These are phyloP conservation scores for Nemania sp. DNA, from an alignment of 2,329 filamentous ascomycete species.

Conservation along the genomic window DNA sequence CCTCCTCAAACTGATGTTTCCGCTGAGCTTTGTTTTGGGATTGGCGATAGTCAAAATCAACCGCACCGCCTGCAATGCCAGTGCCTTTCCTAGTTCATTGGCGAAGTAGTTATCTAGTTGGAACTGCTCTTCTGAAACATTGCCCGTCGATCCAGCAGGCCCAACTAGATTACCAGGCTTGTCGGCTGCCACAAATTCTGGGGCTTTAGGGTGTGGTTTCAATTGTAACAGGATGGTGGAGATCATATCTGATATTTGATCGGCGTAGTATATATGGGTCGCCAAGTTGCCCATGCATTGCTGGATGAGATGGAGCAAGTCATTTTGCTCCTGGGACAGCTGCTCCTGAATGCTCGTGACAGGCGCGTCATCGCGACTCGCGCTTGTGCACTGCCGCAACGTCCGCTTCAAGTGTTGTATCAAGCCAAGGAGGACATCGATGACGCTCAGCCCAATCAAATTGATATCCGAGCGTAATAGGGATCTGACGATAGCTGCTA, in stretches of 20 bases:
- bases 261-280: constrained; percentile 94
- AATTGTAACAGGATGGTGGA: constrained; percentile 76
- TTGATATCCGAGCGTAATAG: constrained; percentile 87
- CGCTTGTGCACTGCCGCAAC: constrained; percentile 62
- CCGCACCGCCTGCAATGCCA: constrained; percentile 78
- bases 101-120: constrained; percentile 57
- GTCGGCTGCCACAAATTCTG: constrained; percentile 50
- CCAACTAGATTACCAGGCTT: constrained; percentile 46
- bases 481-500: constrained; percentile 78
- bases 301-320: constrained; percentile 74
- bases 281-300: constrained; percentile 87
- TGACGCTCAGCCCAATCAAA: constrained; percentile 91
- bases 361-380: constrained; percentile 38
- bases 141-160: constrained; percentile 42
- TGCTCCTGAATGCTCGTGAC: constrained; percentile 42
- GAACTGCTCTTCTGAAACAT: constrained; percentile 49
- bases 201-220: constrained; percentile 61
- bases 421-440: constrained; percentile 87
- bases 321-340: constrained; percentile 59
- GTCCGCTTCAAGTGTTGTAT: constrained; percentile 81
- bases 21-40: constrained; percentile 59
- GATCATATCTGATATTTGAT: constrained; percentile 95
- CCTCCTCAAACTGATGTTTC: constrained; percentile 67
- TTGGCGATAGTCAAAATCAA: constrained; percentile 83
- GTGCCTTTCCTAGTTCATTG: constrained; percentile 58